Conservation (phyloP, 2,329 filamentous ascomycete genomes). For the Colletotrichum chrysophilum region DNA sequence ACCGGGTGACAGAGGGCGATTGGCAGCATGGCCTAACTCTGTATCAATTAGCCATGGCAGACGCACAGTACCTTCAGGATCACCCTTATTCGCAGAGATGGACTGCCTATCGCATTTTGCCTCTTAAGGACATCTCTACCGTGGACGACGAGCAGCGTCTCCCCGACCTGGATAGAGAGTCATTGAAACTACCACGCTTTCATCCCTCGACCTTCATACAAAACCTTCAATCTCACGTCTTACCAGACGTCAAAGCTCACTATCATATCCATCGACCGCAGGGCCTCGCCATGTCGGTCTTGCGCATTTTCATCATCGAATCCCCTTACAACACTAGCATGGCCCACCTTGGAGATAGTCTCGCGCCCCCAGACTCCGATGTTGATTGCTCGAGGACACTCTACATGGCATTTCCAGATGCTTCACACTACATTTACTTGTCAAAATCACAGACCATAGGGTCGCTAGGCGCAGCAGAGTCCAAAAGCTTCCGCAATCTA, state of each 20-base stretch:
- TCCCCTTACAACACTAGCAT: slow-evolving; percentile 73
- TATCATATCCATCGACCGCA: slow-evolving; percentile 79
- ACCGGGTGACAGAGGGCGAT: slow-evolving; percentile 70
- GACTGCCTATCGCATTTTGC: slow-evolving; percentile 65
- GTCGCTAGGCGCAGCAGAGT: slow-evolving; percentile 51
- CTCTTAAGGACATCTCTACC: slow-evolving; percentile 46
- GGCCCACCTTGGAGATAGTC: slow-evolving; percentile 40
- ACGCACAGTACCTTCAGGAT: slow-evolving; percentile 69
- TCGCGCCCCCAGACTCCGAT: slow-evolving; percentile 36
- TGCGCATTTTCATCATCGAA: slow-evolving; percentile 82
- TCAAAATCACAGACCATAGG: slow-evolving; percentile 55
- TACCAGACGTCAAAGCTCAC: slow-evolving; percentile 83
- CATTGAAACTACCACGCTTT: slow-evolving; percentile 69
- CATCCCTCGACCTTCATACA: slow-evolving; percentile 82
- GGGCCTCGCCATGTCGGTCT: slow-evolving; percentile 70
- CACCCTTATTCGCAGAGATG: slow-evolving; percentile 69
- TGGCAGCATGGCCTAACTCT: slow-evolving; percentile 69
- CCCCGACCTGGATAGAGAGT: slow-evolving; percentile 44
- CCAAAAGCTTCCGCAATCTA: slow-evolving; percentile 70
- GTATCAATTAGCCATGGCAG: slow-evolving; percentile 73
- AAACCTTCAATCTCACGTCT: slow-evolving; percentile 75
- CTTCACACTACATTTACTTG: slow-evolving; percentile 76
- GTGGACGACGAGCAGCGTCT: slow-evolving; percentile 41
- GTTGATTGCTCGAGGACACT: slow-evolving; percentile 74
- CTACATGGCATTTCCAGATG: slow-evolving; percentile 83